Base-by-base conservation (phyloP, 2,329 filamentous ascomycete species). In the Dactylonectria estremocensis region DNA sequence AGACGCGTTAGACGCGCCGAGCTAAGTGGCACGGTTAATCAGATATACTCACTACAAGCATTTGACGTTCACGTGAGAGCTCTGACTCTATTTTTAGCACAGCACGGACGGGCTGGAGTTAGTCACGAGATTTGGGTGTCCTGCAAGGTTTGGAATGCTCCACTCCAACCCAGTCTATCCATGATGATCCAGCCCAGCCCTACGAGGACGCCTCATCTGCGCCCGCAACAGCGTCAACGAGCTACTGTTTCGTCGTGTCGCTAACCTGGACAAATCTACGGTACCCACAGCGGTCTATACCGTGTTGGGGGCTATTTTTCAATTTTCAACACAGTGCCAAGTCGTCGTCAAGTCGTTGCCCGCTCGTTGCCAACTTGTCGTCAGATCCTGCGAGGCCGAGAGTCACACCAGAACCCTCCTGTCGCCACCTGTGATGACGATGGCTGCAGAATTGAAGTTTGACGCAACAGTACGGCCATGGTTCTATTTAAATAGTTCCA, bases 1-100 rank as follows among this genome's bases (percentile, higher is more conserved):
- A 70, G 71, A 76, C 74, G 74, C 74, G 74, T 74, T 69, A 69
- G 68, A 76, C 74, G 74, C 74, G 74, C 72, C 58, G 54, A 57
- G 69, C 64, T 64, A 65, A 72, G 64, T 61, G 48, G 46, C 48
- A 60, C 54, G 31, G 53, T 45, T 69, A 65, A 35, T 14, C 64
- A 52, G 31, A 60, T 66, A 64, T 5, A 10, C 64, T 48, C 55
- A 66, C 61, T 70, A 72, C 11, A 20, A 57, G n/a, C 45, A 59
- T n/a, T 5, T 31, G 5, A 49, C 57, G 55, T 55, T 31, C 7
- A 49, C 57, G 55, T 55, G 57, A 7, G n/a, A n/a, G 24, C 55
- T 5, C 22, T 18, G 45, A 31, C 31, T 65, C 59, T 28, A 55
- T 62, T 60, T 33, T 31, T 53, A 40, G 43, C 11, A 40, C 63